These are phyloP conservation scores for Gossypium longicalyx DNA, from an alignment of 345 rosid species.

Conservation along the genomic window DNA sequence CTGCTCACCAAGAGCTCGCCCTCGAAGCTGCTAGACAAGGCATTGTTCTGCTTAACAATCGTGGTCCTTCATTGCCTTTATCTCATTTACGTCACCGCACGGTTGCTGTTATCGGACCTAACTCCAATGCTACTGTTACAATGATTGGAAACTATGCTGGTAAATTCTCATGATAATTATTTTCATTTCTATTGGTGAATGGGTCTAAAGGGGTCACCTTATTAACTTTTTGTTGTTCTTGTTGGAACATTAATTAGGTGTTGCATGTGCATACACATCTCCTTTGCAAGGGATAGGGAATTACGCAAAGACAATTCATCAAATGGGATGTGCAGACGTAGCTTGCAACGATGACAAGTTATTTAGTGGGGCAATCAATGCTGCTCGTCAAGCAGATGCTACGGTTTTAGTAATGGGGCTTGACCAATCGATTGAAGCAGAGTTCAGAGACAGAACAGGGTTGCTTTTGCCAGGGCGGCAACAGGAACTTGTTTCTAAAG, in stretches of 20 bases:
- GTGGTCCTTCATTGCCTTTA: constrained; percentile 57
- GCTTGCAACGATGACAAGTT: constrained; percentile 49
- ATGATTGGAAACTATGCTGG: constrained; percentile 99
- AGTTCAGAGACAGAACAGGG: constrained; percentile 58
- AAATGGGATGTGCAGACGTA: constrained; percentile 60
- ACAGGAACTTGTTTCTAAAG: constrained; percentile 55
- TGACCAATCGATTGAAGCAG: constrained; percentile 85
- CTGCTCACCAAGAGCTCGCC: constrained; percentile 69
- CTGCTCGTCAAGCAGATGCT: constrained; percentile 55
- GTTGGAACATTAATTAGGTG: constrained; percentile 27
- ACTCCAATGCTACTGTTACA: constrained; percentile 62
- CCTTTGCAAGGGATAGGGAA: constrained; percentile 59
- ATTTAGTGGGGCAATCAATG: constrained; percentile 46
- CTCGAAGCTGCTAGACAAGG: constrained; percentile 91
- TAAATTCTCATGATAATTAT: background rate
- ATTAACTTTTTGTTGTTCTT: background rate
- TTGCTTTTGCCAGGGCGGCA: constrained; percentile 76
- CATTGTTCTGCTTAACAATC: constrained; percentile 80
- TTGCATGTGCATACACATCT: constrained; percentile 72
- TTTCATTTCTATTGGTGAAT: background rate
- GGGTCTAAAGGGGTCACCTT: background rate
- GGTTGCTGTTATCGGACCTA: constrained; percentile 80
- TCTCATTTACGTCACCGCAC: constrained; percentile 43
- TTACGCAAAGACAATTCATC: constrained; percentile 48
- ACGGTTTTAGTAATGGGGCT: constrained; percentile 84